Conservation (phyloP, 129 eudicot species). For the Deinandra increscens region DNA sequence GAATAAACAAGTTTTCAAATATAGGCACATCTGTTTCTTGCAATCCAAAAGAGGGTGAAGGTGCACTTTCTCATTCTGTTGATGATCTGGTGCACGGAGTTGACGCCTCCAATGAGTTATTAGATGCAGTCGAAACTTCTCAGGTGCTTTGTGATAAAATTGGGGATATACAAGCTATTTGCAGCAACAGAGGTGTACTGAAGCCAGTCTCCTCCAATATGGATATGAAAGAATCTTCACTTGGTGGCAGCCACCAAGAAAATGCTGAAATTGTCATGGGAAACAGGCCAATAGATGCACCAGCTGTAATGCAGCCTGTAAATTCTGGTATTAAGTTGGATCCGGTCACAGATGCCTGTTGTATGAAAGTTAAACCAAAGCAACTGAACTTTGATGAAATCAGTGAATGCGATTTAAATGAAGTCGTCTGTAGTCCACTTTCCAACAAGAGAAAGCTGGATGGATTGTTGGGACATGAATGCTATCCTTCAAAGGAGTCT, state of each 20-base stretch:
- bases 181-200: constrained; percentile 21
- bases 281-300: constrained; percentile 30
- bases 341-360: constrained; percentile 28
- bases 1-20: constrained; percentile 23
- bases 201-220: constrained; percentile 36
- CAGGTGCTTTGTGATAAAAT: constrained; percentile 26
- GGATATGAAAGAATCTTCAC: constrained; percentile 27
- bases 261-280: constrained; percentile 30
- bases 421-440: constrained; percentile 13
- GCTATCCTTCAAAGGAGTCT: constrained; percentile 25
- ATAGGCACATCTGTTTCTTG: constrained; percentile 23
- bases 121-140: constrained; percentile 34
- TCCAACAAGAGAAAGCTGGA: constrained; percentile 30
- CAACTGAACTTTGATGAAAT: constrained; percentile 50
- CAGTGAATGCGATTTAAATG: constrained; percentile 37
- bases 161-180: constrained; percentile 26
- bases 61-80: constrained; percentile 25
- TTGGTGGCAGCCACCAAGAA: constrained; percentile 29
- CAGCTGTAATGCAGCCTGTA: constrained; percentile 29
- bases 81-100: constrained; percentile 25
- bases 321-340: constrained; percentile 29
- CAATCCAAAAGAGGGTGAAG: constrained; percentile 27
- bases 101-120: constrained; percentile 29
- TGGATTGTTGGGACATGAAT: constrained; percentile 32
- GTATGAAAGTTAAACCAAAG: constrained; percentile 47